Evolutionary conservation across 371 early-diverging fungal genomes (phyloP), one percentile per base, ranked within the genome.

Genomic region (Nematocida ironsii): DNA sequence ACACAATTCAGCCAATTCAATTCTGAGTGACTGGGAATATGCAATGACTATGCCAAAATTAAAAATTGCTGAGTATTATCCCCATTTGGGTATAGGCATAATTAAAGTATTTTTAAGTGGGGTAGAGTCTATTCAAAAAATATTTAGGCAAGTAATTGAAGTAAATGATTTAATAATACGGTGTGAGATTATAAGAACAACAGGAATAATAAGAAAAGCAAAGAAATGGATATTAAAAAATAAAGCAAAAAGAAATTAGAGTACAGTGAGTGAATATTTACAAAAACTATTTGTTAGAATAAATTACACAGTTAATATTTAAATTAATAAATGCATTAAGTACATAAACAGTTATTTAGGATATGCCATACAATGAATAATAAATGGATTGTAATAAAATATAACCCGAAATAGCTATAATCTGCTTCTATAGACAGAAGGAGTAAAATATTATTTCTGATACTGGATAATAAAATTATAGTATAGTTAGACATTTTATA

Each of bases 181-280:
- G 6, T 11, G 57, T 6, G 4, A 20, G 5, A 18, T 27, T 6
- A 16, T 57, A 40, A 70, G 58, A 50, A 27, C n/a, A 9, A 27
- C 80, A 13, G 80, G 80, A 56, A 71, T 71, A 39, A 78, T 78
- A 9, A 69, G 50, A 27, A 78, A 68, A 23, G 68, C 61, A 13
- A 78, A 78, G 69, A 42, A 55, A 16, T 68, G 67, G 67, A 70
- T 78, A 5, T 16, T 56, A 9, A 66, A 52, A 9, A 60, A 27
- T 33, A 13, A 73, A 9, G 62, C 9, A 50, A 50, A 1, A 50
- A 18, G 18, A 50, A 18, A 50, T 9, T 9, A 23, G 23, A 58
- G 58, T 1, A 23, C 1, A 58, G 58, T 58, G n/a, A 7, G 25
- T 58, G 23, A n/a, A 58, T 58, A 62, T 33, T 25, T 60, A 23